Evolutionary conservation across 169 alveolate species (phyloP), one percentile per base, ranked within the genome.

Genomic region (Theileria orientalis): DNA sequence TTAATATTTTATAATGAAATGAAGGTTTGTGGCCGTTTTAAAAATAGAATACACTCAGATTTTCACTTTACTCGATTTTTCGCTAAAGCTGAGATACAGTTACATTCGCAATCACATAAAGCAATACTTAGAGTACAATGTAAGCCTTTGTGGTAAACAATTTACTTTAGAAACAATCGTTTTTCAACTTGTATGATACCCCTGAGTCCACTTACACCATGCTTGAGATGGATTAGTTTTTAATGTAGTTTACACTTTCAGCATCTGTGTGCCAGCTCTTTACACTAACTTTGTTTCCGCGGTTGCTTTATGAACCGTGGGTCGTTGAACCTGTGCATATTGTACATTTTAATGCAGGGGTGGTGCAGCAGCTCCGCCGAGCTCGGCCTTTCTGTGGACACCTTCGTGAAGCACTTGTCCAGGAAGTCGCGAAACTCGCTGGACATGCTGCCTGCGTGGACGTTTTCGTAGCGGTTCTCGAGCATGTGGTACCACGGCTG

Each of bases 61-160:
- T 64, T 82, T 82, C 54, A 61, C 86, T 69, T 23, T 69, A 62
- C 47, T 83, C 63, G 75, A 87, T 67, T 68, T 90, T 73, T 82
- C 86, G 64, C 47, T 90, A 52, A 32, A 84, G 80, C 85, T 84
- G 78, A 54, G 74, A 84, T 62, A 83, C 75, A 60, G 87, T 49
- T 68, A 57, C 41, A 70, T 85, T 72, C 56, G 84, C 68, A 32
- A 64, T 51, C 94, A 90, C 61, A 83, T 90, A 25, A 69, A 90
- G 54, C 87, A 90, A 68, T 90, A 85, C 66, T 73, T 90, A 54
- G 92, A 90, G 59, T 85, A 85, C 25, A 77, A 84, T 63, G 89
- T 77, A 59, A 19, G 64, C 23, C 0, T 30, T 21, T 0, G 23
- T 2, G n/a, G n/a, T 21, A 1, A 13, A 19, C 3, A 13, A 30